Evolutionary conservation across 83 land plant genomes (phyloP).

Genomic region (Diphasiastrum complanatum): DNA sequence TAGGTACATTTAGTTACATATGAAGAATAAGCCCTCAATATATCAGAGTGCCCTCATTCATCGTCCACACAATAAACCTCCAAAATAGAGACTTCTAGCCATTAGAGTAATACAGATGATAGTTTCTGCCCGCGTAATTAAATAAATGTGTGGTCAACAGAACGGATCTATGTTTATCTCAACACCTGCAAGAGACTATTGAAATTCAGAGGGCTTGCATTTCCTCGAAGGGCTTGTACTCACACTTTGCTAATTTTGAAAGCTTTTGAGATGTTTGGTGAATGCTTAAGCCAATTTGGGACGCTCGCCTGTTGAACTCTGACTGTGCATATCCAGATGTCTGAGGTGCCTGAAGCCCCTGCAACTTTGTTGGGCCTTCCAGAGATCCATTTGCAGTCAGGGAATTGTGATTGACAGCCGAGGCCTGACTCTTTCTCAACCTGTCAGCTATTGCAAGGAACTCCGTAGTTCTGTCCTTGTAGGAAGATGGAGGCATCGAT

Average conservation of each 20-base stretch:
- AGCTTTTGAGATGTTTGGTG: conserved; percentile 84
- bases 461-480: conserved; percentile 45
- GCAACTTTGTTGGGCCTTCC: conserved; percentile 26
- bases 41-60: no score
- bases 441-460: conserved; percentile 40
- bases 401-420: neutral
- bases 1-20: neutral
- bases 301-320: conserved; percentile 71
- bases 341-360: conserved; percentile 35
- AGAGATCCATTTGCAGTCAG: conserved; percentile 19
- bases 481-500: conserved; percentile 32
- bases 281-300: conserved; percentile 66
- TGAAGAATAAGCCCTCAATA: conserved; percentile 1
- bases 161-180: neutral
- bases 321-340: conserved; percentile 49
- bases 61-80: no score
- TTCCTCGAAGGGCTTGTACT: no score
- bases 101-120: no score
- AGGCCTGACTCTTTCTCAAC: conserved; percentile 35
- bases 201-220: neutral
- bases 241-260: conserved; percentile 59
- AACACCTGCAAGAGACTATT: neutral
- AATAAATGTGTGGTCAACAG: no score
- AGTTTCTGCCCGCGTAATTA: no score
- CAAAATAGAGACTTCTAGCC: no score